These are phyloP conservation scores for Ceratobasidium sp. DNA, from an alignment of 1,284 basidiomycete species.

Conservation along the genomic window DNA sequence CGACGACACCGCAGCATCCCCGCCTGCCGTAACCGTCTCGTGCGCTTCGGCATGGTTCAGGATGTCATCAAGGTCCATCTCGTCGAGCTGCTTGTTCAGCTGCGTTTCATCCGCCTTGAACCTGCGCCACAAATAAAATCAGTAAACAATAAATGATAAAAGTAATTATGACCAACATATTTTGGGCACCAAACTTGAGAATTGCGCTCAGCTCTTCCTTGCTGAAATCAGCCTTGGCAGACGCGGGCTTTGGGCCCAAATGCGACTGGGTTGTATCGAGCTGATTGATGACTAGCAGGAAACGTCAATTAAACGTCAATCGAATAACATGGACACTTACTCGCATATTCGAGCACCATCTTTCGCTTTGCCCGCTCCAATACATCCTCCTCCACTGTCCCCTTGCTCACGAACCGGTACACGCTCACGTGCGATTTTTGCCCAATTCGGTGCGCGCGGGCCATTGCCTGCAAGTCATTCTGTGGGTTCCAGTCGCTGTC, in stretches of 20 bases:
- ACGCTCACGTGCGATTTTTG: slow-evolving; percentile 99
- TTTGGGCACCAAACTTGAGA: slow-evolving; percentile 98
- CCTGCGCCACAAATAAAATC: slow-evolving; percentile 57
- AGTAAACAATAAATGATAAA: neutral
- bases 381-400: slow-evolving; percentile 99
- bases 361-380: slow-evolving; percentile 98
- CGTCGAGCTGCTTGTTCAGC: slow-evolving; percentile 96
- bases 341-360: slow-evolving; percentile 99
- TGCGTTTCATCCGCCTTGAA: slow-evolving; percentile 96
- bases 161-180: slow-evolving; percentile 72
- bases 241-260: slow-evolving; percentile 78
- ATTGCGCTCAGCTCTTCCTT: slow-evolving; percentile 99
- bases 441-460: slow-evolving; percentile 95
- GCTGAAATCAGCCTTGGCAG: slow-evolving; percentile 87
- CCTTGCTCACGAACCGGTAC: slow-evolving; percentile 97
- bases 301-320: slow-evolving; percentile 44
- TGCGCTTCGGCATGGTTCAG: slow-evolving; percentile 96
- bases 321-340: slow-evolving; percentile 63
- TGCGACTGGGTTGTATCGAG: slow-evolving; percentile 99
- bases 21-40: slow-evolving; percentile 86
- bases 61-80: slow-evolving; percentile 99
- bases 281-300: slow-evolving; percentile 90
- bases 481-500: slow-evolving; percentile 98
- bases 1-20: slow-evolving; percentile 79
- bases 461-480: slow-evolving; percentile 99